Base-by-base conservation (phyloP, 495 filamentous ascomycete genomes). In the Hypoxylon rickii region DNA sequence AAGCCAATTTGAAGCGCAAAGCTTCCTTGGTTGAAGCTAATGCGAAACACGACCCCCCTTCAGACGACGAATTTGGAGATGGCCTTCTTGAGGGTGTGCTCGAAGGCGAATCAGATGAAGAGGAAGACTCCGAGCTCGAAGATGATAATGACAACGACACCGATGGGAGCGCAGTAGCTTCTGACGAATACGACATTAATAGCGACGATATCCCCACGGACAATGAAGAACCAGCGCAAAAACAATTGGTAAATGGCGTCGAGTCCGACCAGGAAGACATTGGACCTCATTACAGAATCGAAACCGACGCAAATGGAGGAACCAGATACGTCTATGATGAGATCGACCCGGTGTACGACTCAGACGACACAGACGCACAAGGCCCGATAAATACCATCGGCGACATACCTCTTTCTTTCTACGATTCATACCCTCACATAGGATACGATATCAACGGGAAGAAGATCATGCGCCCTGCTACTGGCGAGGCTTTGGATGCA, bases 381-480 rank as follows among this genome's bases (percentile, higher is more conserved):
- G 87, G 83, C 19, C 83, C 86, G 19, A 76, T 76, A 10, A 98
- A 97, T 69, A 97, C 94, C 19, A 96, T 98, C 67, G 94, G 94
- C 51, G 81, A 97, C 67, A 98, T 98, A 54, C 90, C 93, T 10
- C 71, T 97, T 15, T 86, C 86, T 20, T 96, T 96, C 74, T 98
- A 98, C 79, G 93, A 97, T 67, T 87, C 89, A 38, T 97, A 96
- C 67, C 94, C 95, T 46, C 94, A 98, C 70, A 96, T 98, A 69
- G 94, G 94, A 34, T 98, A 98, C 72, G 89, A 97, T 68, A 96
- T 98, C 72, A 96, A 98, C 74, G 94, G 94, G 70, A 96, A 92
- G 79, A 96, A 89, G 71, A 95, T 98, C 49, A 86, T 95, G 85
- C 89, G 94, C 39, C 94, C 94, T 2, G 94, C 94, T 22, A 92